These are phyloP conservation scores for Myxozyma kluyveri DNA, from an alignment of 805 yeast genomes.

Conservation along the genomic window DNA sequence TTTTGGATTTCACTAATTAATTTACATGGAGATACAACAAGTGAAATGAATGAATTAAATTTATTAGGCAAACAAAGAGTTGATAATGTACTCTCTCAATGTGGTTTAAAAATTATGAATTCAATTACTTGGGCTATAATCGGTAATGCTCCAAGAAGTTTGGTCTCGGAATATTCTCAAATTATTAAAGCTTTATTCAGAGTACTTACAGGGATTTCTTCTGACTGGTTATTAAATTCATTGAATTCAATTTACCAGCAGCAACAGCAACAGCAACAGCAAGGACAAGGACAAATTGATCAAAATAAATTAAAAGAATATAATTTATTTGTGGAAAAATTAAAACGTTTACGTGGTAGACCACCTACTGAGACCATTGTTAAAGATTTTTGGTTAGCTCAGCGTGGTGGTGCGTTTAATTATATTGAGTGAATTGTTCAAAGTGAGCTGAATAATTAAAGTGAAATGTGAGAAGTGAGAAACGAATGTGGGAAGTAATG, in stretches of 20 bases:
- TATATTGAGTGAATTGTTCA: constrained; percentile 5
- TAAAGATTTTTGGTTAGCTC: constrained; percentile 29
- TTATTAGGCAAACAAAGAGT: not conserved
- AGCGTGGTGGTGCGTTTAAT: constrained; percentile 24
- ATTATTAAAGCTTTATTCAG: constrained; percentile 13
- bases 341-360: constrained; percentile 25
- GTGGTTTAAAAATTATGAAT: constrained; percentile 2
- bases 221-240: constrained; percentile 10
- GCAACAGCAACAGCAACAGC: not conserved
- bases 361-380: constrained; percentile 30
- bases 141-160: constrained; percentile 25
- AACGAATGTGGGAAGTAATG: too few species aligned
- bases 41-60: not conserved
- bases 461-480: too few species aligned
- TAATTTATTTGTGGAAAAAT: constrained; percentile 18
- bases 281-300: not conserved
- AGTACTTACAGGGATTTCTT: constrained; percentile 5
- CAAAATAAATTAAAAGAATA: constrained; percentile 4
- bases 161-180: constrained; percentile 19
- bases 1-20: constrained; percentile 55
- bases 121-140: constrained; percentile 20
- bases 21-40: not conserved
- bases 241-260: not conserved
- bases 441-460: too few species aligned
- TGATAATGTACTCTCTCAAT: constrained; percentile 2